Evolutionary conservation across 306 rosid genomes (phyloP).

Genomic region (Luffa aegyptiaca): DNA sequence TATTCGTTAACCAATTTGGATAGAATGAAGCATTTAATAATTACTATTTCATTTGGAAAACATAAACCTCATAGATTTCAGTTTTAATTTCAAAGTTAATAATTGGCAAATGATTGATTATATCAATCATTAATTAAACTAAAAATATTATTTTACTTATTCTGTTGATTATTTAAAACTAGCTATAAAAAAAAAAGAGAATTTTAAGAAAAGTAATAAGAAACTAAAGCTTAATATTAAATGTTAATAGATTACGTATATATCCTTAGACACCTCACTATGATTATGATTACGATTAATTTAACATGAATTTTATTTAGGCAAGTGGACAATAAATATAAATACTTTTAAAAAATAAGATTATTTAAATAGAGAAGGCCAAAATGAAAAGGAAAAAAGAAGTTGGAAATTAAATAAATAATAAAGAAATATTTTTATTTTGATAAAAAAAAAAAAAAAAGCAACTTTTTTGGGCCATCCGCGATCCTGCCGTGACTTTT

Average conservation of each 20-base stretch:
- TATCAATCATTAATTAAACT: not conserved
- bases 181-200: not conserved
- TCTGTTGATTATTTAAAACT: not conserved
- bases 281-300: not conserved
- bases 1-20: too few relatives aligned
- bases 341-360: not conserved
- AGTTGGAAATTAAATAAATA: not conserved
- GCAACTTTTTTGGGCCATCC: not conserved
- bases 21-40: not conserved
- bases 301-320: not conserved
- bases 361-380: not conserved
- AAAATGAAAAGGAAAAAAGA: not conserved
- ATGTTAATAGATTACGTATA: not conserved
- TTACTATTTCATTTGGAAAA: not conserved
- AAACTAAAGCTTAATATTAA: not conserved
- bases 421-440: not conserved
- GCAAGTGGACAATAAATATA: not conserved
- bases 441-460: not conserved
- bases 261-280: not conserved
- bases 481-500: constrained; percentile 3
- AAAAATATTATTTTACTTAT: not conserved
- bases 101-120: not conserved
- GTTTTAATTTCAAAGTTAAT: not conserved
- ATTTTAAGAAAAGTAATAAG: not conserved
- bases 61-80: not conserved